phyloP scores from a whole-genome alignment of 345 rosid species.

The Alliaria petiolata region DNA sequence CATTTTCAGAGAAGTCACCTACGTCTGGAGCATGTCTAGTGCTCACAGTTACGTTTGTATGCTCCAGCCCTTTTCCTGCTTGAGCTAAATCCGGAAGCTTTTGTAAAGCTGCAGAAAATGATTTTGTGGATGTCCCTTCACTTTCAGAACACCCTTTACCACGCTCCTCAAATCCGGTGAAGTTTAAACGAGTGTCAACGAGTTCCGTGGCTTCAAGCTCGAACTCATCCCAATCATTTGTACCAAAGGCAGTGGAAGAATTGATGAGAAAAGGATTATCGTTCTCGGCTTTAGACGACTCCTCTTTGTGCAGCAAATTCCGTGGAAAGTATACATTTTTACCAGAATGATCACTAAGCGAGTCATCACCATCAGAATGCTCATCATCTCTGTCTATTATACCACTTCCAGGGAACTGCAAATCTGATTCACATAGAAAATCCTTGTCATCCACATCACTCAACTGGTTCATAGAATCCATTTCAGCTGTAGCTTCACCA shows the following conservation, averaged over 20 bases:
- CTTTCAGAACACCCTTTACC: constrained; percentile 28
- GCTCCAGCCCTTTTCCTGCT: constrained; percentile 28
- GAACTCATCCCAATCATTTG: constrained; percentile 86
- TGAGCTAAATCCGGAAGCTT: constrained; percentile 31
- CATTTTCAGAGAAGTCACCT: constrained; percentile 26
- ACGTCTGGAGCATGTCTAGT: constrained; percentile 28
- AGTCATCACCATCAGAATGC: constrained; percentile 61
- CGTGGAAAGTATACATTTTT: constrained; percentile 28
- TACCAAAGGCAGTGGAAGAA: constrained; percentile 86
- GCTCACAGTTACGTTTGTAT: constrained; percentile 14
- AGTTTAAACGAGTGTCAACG: constrained; percentile 34
- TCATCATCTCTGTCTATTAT: too few relatives aligned
- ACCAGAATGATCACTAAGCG: constrained; percentile 49
- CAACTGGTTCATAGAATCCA: constrained; percentile 22
- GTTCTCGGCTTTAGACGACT: constrained; percentile 28
- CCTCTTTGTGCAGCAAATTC: constrained; percentile 18
- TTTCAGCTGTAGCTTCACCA: too few relatives aligned
- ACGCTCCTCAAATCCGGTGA: constrained; percentile 31
- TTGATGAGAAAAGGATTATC: constrained; percentile 62
- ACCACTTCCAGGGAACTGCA: constrained; percentile 8
- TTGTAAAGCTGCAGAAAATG: constrained; percentile 14
- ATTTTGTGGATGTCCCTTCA: constrained; percentile 16
- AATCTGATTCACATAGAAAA: constrained; percentile 24
- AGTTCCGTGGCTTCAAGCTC: constrained; percentile 54
- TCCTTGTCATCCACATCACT: constrained; percentile 16